These are phyloP conservation scores for Epichloe baconii DNA, from an alignment of 2,329 filamentous ascomycete genomes.

Conservation along the genomic window DNA sequence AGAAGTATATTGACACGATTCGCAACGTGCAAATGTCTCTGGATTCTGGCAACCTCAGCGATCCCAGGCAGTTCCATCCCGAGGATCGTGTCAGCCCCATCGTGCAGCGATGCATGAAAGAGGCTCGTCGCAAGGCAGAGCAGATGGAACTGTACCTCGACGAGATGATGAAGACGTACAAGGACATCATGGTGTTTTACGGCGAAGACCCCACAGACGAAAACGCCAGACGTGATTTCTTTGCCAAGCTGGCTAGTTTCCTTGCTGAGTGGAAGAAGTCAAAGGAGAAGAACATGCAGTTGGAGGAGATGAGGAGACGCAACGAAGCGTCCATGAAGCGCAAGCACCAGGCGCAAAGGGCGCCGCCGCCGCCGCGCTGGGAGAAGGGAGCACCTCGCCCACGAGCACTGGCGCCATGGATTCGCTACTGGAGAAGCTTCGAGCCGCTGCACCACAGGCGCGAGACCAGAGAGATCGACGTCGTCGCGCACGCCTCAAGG, in stretches of 20 bases:
- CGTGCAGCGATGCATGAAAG: conserved; percentile 90
- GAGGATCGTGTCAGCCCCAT: conserved; percentile 89
- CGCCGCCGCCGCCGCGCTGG: conserved; percentile 12
- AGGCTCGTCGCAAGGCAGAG: conserved; percentile 87
- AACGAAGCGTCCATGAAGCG: conserved; percentile 90
- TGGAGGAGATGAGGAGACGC: conserved; percentile 71
- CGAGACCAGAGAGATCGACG: conserved; percentile 82
- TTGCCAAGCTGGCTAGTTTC: conserved; percentile 82
- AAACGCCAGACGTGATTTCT: conserved; percentile 89
- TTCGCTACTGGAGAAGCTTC: conserved; percentile 82
- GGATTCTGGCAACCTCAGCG: conserved; percentile 86
- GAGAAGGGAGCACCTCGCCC: conserved; percentile 47
- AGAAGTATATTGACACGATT: conserved; percentile 87
- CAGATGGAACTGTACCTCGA: conserved; percentile 90
- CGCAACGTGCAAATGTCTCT: conserved; percentile 85
- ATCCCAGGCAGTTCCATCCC: conserved; percentile 95
- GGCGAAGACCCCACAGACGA: conserved; percentile 89
- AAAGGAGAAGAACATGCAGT: conserved; percentile 72
- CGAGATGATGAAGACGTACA: conserved; percentile 81
- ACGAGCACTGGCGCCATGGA: conserved; percentile 87
- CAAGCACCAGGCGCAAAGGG: conserved; percentile 59
- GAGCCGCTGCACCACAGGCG: conserved; percentile 81
- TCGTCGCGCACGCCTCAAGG: conserved; percentile 76
- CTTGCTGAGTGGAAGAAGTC: conserved; percentile 94
- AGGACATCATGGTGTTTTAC: conserved; percentile 94